Evolutionary conservation across 2,329 filamentous ascomycete genomes (phyloP), one percentile per base, ranked within the genome.

Genomic region (Penicillium brasilianum): DNA sequence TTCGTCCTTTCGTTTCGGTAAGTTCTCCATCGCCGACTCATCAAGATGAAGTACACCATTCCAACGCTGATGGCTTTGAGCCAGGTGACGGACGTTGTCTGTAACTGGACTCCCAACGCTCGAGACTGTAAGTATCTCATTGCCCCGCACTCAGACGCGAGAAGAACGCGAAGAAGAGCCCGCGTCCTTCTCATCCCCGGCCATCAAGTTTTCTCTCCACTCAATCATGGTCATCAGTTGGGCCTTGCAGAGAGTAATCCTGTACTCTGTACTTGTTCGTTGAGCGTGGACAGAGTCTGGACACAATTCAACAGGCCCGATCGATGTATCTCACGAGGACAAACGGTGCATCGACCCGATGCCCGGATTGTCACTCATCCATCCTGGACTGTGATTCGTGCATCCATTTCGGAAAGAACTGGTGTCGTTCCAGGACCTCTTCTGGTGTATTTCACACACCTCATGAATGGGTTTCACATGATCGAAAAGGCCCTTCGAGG

Each of bases 1-100:
- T 32, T n/a, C 49, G 30, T 51, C 32, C 41, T 41, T 53, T 46
- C 37, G 10, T 44, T n/a, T 51, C 50, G n/a, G 41, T 48, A 46
- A 36, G 30, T 37, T 39, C 18, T 54, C 22, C 37, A 22, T 20
- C n/a, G 18, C 9, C 11, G 25, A 16, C n/a, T 37, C 37, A 61
- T n/a, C 61, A 71, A 66, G 61, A 71, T 74, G 71, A 77, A 67
- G 64, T 80, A 80, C 66, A 73, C 73, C 44, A 71, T 78, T 56
- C 70, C 69, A 59, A 76, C 76, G 8, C 67, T 80, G 43, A 65
- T 79, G 70, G 72, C 72, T 37, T 65, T 79, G 55, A 67, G 69
- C 65, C 71, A 69, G 54, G 68, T 69, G 14, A 69, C 66, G 62
- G 49, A 67, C 57, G 51, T 73, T 68, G 58, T 70, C 62, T 66